Percentiles rank a stretch among this genome's conserved stretches.
Evolutionary conservation across 2,329 filamentous ascomycete species (phyloP).

Genomic region (Emericellopsis cladophorae): DNA sequence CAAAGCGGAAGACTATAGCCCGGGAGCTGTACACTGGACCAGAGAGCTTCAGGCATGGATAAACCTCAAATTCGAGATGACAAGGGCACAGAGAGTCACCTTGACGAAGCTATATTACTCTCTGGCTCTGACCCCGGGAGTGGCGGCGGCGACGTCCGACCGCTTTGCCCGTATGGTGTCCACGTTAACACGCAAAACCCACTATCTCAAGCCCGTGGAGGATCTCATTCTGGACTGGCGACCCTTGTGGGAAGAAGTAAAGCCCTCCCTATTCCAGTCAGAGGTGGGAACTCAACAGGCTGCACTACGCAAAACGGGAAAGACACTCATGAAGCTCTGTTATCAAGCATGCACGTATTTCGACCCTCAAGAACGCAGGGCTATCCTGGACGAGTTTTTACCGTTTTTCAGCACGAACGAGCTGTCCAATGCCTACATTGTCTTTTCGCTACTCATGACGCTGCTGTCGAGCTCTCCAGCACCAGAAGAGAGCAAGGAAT

Average conservation of each 20-base stretch:
- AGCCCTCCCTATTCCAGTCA: conserved; percentile 74
- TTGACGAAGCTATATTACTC: conserved; percentile 91
- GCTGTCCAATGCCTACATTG: conserved; percentile 82
- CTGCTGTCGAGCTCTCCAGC: conserved; percentile 76
- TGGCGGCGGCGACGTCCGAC: conserved; percentile 72
- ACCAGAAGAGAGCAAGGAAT: conserved; percentile 55
- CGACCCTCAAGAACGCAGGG: conserved; percentile 72
- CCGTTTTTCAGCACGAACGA: conserved; percentile 91
- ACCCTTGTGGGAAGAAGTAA: conserved; percentile 85
- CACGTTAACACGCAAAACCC: conserved; percentile 87
- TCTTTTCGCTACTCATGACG: conserved; percentile 76
- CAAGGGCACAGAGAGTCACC: conserved; percentile 67
- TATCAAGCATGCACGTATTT: conserved; percentile 88
- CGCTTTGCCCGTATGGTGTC: conserved; percentile 96
- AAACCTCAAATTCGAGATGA: conserved; percentile 93
- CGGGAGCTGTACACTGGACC: conserved; percentile 93
- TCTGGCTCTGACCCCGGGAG: conserved; percentile 76
- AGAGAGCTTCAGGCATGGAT: conserved; percentile 93
- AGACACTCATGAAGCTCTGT: conserved; percentile 73
- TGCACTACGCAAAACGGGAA: conserved; percentile 40
- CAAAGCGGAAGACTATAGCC: conserved; percentile 84
- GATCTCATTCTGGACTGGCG: conserved; percentile 91
- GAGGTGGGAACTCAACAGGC: conserved; percentile 60
- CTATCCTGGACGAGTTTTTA: conserved; percentile 68
- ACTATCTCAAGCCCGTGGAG: conserved; percentile 82